Percentiles rank a stretch among this genome's conserved stretches.
These are phyloP conservation scores for Scedosporium aurantiacum DNA, from an alignment of 2,329 filamentous ascomycete genomes.

Conservation along the genomic window DNA sequence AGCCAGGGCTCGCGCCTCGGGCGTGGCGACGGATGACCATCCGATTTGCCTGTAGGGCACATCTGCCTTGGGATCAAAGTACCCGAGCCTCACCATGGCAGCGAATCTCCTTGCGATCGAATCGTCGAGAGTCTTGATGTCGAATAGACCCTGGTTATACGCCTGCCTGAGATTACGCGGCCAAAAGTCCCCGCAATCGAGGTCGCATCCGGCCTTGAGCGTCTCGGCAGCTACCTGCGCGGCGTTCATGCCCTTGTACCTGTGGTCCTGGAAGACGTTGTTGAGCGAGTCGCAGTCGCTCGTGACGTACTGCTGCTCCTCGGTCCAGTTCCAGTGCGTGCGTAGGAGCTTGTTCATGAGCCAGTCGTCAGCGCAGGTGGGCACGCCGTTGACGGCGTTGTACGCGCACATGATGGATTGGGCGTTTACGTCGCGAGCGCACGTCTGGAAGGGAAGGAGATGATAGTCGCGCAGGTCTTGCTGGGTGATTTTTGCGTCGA, in stretches of 20 bases:
- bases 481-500: constrained; percentile 42
- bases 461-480: constrained; percentile 61
- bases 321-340: constrained; percentile 53
- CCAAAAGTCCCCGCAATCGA: constrained; percentile 13
- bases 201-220: constrained; percentile 24
- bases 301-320: constrained; percentile 50
- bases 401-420: constrained; percentile 52
- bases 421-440: constrained; percentile 44
- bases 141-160: constrained; percentile 17
- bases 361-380: constrained; percentile 51
- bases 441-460: constrained; percentile 53
- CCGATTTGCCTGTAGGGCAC: constrained; percentile 31
- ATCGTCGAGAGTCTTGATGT: constrained; percentile 23
- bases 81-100: constrained; percentile 44
- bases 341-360: constrained; percentile 52
- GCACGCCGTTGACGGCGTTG: constrained; percentile 55
- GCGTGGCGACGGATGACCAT: constrained; percentile 44
- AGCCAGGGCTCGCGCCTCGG: constrained; percentile 42
- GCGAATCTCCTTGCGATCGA: constrained; percentile 41
- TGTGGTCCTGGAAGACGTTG: constrained; percentile 38
- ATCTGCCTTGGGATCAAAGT: constrained; percentile 36
- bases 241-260: constrained; percentile 11
- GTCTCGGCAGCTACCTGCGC: constrained; percentile 23
- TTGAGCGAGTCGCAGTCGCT: constrained; percentile 54
- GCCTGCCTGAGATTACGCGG: constrained; percentile 10